These are phyloP conservation scores for Epichloe festucae DNA, from an alignment of 2,329 filamentous ascomycete species.

Conservation along the genomic window DNA sequence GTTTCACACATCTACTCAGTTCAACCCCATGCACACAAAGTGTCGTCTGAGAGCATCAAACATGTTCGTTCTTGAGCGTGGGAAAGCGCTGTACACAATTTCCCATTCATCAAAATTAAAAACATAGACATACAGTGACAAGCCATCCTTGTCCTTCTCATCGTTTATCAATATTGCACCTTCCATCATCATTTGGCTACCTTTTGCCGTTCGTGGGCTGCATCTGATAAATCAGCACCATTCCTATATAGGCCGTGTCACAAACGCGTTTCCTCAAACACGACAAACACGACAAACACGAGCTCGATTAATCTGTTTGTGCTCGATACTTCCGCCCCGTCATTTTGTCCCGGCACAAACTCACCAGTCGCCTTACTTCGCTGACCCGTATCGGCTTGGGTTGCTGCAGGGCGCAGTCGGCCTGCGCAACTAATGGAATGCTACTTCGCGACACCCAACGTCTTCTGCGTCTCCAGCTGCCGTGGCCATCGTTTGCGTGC, in stretches of 20 bases:
- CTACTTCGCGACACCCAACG: conserved; percentile 11
- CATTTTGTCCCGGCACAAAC: conserved; percentile 16
- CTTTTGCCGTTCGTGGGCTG: background rate
- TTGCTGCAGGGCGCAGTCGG: conserved; percentile 18
- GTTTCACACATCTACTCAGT: too few species aligned
- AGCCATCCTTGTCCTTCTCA: background rate
- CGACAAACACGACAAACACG: background rate
- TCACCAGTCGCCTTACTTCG: conserved; percentile 18
- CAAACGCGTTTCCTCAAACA: background rate
- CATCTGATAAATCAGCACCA: background rate
- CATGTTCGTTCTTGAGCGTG: background rate
- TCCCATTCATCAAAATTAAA: background rate
- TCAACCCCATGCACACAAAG: background rate
- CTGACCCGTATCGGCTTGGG: conserved; percentile 18
- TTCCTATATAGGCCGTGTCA: background rate
- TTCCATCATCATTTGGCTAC: background rate
- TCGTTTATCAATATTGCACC: background rate
- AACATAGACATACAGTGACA: background rate
- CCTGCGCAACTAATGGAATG: conserved; percentile 14
- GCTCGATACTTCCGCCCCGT: conserved; percentile 10
- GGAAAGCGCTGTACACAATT: background rate
- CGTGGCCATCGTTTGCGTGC: background rate
- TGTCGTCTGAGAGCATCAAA: background rate
- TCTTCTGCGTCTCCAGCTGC: conserved; percentile 7
- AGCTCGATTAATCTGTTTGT: conserved; percentile 9